Percentiles rank a stretch among this genome's conserved stretches.
Evolutionary conservation across 1,284 basidiomycete species (phyloP).

Genomic region (Salmacisia buchloeana): DNA sequence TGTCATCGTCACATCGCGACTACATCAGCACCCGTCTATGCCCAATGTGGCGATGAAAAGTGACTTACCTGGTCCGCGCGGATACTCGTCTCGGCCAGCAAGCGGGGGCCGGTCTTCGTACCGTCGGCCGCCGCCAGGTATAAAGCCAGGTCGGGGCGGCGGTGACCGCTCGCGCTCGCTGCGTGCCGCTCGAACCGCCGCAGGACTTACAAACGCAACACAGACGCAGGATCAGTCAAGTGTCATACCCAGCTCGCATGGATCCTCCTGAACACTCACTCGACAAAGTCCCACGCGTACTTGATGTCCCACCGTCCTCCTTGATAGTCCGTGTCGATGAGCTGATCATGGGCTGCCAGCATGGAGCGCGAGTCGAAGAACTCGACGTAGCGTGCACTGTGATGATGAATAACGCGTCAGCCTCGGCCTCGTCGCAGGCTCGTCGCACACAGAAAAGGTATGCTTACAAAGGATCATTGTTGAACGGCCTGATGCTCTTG

Average conservation of each 20-base stretch:
- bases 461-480: conserved; percentile 23
- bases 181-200: too few relatives aligned
- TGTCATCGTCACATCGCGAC: too few relatives aligned
- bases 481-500: conserved; percentile 61
- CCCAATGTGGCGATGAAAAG: background rate
- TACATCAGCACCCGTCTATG: too few relatives aligned
- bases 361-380: conserved; percentile 53
- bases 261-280: background rate
- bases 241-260: background rate
- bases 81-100: background rate
- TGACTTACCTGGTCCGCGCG: background rate
- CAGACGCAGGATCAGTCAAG: too few relatives aligned
- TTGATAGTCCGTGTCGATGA: conserved; percentile 70
- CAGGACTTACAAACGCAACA: too few relatives aligned
- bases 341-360: conserved; percentile 71
- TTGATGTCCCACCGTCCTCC: conserved; percentile 81
- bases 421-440: conserved; percentile 77
- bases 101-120: conserved; percentile 4
- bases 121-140: background rate
- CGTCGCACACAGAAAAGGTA: conserved; percentile 47
- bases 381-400: conserved; percentile 24
- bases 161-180: background rate
- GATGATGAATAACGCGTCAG: conserved; percentile 9
- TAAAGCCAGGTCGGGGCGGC: background rate
- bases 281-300: conserved; percentile 70